phyloP scores from a whole-genome alignment of 2,329 filamentous ascomycete species.

The Exophiala viscosa region DNA sequence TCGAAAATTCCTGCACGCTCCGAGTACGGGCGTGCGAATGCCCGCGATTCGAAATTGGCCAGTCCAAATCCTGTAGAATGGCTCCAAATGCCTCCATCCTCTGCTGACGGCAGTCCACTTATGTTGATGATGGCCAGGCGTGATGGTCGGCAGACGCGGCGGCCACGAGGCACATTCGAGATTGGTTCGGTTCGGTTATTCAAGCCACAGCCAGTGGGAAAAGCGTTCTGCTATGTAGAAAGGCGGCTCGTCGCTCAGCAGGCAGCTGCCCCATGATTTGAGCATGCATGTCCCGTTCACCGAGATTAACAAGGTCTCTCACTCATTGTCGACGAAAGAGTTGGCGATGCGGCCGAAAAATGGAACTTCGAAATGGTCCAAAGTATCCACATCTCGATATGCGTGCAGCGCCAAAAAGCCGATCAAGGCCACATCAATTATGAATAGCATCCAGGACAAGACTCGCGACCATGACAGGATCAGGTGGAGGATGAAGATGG shows the following conservation, averaged over 20 bases:
- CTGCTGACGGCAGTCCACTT: too few species aligned
- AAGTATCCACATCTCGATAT: constrained; percentile 72
- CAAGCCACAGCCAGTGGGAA: too few species aligned
- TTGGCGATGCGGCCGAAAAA: constrained; percentile 82
- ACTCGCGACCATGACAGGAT: constrained; percentile 81
- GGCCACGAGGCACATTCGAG: too few species aligned
- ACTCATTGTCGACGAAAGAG: constrained; percentile 87
- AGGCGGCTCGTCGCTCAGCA: neutral
- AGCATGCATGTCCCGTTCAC: neutral
- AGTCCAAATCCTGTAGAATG: too few species aligned
- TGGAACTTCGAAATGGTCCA: constrained; percentile 75
- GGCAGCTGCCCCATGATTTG: neutral
- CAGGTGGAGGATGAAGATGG: constrained; percentile 67
- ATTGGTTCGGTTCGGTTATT: too few species aligned
- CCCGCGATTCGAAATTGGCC: too few species aligned
- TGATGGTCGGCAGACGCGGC: too few species aligned
- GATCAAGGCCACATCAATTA: constrained; percentile 72
- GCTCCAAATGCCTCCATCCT: too few species aligned
- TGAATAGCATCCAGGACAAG: constrained; percentile 77
- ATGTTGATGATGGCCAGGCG: too few species aligned
- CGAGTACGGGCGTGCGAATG: too few species aligned
- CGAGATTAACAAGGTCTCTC: constrained; percentile 17
- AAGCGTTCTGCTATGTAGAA: too few species aligned
- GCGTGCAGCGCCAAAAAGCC: constrained; percentile 72
- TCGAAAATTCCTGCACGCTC: too few species aligned